Evolutionary conservation across 2,329 filamentous ascomycete species (phyloP).

Genomic region (Penicillium sp.): DNA sequence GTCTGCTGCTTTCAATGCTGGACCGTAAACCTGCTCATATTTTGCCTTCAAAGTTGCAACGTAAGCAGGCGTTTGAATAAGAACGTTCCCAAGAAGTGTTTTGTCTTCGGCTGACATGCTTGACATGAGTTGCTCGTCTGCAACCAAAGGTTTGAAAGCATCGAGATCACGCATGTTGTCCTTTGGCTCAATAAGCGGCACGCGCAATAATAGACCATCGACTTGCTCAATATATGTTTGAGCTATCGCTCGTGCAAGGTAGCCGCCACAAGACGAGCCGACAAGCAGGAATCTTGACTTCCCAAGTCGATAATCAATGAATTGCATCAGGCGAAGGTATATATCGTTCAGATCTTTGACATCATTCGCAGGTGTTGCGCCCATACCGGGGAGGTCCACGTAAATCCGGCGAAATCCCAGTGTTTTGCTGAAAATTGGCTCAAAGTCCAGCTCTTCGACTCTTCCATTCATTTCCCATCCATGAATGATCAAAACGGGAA

Average conservation of each 20-base stretch:
- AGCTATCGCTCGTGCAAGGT: slow-evolving; percentile 30
- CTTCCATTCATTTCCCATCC: slow-evolving; percentile 26
- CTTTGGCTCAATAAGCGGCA: slow-evolving; percentile 28
- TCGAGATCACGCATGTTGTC: slow-evolving; percentile 27
- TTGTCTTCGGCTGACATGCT: slow-evolving; percentile 22
- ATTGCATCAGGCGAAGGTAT: slow-evolving; percentile 23
- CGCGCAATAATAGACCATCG: slow-evolving; percentile 28
- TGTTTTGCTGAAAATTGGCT: slow-evolving; percentile 28
- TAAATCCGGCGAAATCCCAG: slow-evolving; percentile 27
- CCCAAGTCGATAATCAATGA: slow-evolving; percentile 28
- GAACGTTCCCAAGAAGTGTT: slow-evolving; percentile 23
- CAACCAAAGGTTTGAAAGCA: slow-evolving; percentile 23
- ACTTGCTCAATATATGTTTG: slow-evolving; percentile 26
- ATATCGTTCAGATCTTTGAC: slow-evolving; percentile 29
- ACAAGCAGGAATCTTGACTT: slow-evolving; percentile 24
- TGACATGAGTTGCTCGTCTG: slow-evolving; percentile 26
- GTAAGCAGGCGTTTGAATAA: slow-evolving; percentile 29
- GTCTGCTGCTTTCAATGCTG: slow-evolving; percentile 21
- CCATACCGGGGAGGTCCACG: slow-evolving; percentile 33
- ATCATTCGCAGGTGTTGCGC: slow-evolving; percentile 25
- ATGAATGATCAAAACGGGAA: slow-evolving; percentile 30
- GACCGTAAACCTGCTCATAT: slow-evolving; percentile 14
- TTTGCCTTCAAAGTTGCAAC: slow-evolving; percentile 23
- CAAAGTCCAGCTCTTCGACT: slow-evolving; percentile 27
- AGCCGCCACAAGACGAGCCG: slow-evolving; percentile 31